phyloP scores from a whole-genome alignment of 139 green algal genomes.

The Pseudopediastrum boryanum region DNA sequence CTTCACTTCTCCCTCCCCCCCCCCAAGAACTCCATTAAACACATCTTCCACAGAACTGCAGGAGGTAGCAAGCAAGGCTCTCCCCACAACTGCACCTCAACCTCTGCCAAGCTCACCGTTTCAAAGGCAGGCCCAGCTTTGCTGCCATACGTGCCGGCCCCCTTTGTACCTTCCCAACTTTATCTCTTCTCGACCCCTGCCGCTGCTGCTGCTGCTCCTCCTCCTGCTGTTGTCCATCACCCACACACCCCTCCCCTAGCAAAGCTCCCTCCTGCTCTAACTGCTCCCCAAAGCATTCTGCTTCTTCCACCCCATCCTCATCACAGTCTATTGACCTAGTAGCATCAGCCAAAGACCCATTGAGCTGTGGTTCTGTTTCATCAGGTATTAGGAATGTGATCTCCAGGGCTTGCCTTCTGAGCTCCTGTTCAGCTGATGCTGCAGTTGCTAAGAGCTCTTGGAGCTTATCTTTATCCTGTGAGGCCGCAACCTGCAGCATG shows the following conservation, averaged over 20 bases:
- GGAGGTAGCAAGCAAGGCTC: background rate
- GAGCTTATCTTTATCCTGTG: background rate
- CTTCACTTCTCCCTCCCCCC: background rate
- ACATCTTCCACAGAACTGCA: background rate
- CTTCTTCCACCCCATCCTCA: background rate
- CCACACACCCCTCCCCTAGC: too few species aligned
- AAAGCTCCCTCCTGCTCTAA: background rate
- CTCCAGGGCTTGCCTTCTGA: conserved; percentile 21
- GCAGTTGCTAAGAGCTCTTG: conserved; percentile 19
- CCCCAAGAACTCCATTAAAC: too few species aligned
- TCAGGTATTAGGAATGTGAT: conserved; percentile 28
- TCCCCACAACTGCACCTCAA: background rate
- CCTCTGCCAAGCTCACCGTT: conserved; percentile 15
- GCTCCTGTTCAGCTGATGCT: background rate
- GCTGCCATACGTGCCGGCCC: conserved; percentile 46
- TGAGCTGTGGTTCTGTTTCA: background rate
- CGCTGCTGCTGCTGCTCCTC: background rate
- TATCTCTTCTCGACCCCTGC: background rate
- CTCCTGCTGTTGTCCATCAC: too few species aligned
- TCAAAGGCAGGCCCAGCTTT: conserved; percentile 41
- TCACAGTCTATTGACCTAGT: background rate
- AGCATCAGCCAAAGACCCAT: background rate
- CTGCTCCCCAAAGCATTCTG: background rate
- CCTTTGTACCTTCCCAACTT: conserved; percentile 28
- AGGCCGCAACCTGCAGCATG: background rate